Percentiles rank a stretch among this genome's conserved stretches.
These are phyloP conservation scores for Fusarium piperis DNA, from an alignment of 2,329 filamentous ascomycete genomes.

Conservation along the genomic window DNA sequence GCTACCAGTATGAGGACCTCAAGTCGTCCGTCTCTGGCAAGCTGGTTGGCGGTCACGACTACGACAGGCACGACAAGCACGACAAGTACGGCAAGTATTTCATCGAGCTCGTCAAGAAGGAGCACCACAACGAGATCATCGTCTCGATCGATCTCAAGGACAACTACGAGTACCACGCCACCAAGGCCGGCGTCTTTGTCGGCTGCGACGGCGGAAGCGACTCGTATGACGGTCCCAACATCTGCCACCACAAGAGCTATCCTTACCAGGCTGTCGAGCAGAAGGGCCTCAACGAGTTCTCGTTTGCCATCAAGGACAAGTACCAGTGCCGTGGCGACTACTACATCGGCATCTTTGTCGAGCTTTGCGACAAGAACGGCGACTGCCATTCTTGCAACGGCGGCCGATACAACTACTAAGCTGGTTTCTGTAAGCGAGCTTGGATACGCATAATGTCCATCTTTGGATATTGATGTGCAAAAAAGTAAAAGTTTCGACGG, in stretches of 20 bases:
- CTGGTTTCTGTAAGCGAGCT: not conserved
- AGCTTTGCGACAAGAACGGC: conserved; percentile 32
- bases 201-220: conserved; percentile 27
- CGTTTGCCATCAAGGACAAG: conserved; percentile 32
- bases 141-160: conserved; percentile 25
- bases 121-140: conserved; percentile 13
- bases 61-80: not conserved
- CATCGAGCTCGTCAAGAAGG: conserved; percentile 29
- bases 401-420: not conserved
- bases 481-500: not conserved
- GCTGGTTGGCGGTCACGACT: conserved; percentile 1
- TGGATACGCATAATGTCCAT: not conserved
- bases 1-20: conserved; percentile 24
- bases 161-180: conserved; percentile 18
- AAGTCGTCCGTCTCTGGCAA: conserved; percentile 19
- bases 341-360: conserved; percentile 38
- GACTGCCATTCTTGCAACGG: conserved; percentile 16
- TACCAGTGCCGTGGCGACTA: conserved; percentile 37
- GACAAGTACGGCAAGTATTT: conserved; percentile 23
- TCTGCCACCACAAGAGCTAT: conserved; percentile 37
- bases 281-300: conserved; percentile 30
- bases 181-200: conserved; percentile 23
- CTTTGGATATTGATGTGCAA: not conserved
- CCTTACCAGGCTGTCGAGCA: conserved; percentile 26
- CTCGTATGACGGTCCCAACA: conserved; percentile 15